phyloP scores from a whole-genome alignment of 225 moss, liverwort and hornwort species.

The Physcomitrellopsis africana region DNA sequence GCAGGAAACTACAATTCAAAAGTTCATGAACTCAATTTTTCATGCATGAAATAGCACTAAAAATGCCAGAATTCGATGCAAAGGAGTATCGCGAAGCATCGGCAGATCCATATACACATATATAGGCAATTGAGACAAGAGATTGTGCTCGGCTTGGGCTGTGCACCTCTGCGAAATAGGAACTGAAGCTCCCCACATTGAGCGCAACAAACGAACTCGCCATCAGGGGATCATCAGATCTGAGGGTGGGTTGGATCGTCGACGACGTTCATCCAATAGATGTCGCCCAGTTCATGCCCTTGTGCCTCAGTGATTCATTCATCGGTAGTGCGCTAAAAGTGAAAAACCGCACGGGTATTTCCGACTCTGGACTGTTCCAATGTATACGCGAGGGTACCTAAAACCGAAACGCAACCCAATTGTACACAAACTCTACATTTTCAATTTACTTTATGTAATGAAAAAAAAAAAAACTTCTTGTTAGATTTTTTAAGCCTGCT shows the following conservation, averaged over 20 bases:
- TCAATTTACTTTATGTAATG: too few species aligned
- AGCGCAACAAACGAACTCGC: constrained; percentile 7
- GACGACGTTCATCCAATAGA: neutral
- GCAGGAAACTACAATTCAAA: neutral
- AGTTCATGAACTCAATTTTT: neutral
- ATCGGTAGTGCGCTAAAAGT: too few species aligned
- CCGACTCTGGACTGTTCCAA: too few species aligned
- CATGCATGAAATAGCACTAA: too few species aligned
- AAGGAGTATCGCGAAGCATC: neutral
- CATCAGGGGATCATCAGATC: neutral
- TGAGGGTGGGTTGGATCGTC: neutral
- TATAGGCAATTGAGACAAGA: neutral
- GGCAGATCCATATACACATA: neutral
- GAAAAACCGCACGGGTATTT: too few species aligned
- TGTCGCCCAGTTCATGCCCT: too few species aligned
- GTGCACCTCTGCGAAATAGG: neutral
- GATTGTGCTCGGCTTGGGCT: neutral
- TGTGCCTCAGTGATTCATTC: too few species aligned
- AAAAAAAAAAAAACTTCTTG: too few species aligned
- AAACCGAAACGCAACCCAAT: too few species aligned
- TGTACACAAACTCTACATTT: too few species aligned
- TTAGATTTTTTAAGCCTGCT: too few species aligned
- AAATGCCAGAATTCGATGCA: neutral
- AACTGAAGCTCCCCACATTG: neutral
- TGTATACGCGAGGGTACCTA: too few species aligned